These are phyloP conservation scores for Lactifluus volemus DNA, from an alignment of 768 basidiomycete species.

Conservation along the genomic window DNA sequence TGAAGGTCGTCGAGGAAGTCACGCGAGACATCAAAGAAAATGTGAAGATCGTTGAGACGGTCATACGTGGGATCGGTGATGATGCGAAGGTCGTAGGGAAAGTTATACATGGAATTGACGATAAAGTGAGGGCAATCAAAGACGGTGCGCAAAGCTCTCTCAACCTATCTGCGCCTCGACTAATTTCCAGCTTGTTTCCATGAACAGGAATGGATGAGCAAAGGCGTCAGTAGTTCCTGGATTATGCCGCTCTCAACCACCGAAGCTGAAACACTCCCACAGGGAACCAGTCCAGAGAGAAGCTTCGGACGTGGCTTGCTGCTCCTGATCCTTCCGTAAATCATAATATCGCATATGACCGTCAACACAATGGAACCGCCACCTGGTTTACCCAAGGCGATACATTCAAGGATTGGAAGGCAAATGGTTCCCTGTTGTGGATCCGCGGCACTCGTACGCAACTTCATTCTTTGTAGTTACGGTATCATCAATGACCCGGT, in stretches of 20 bases:
- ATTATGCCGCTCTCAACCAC: not conserved
- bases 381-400: not conserved
- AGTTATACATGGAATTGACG: not conserved
- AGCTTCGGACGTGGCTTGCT: not conserved
- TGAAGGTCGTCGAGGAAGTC: not conserved
- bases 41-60: not conserved
- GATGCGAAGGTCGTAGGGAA: not conserved
- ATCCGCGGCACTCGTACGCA: constrained; percentile 3
- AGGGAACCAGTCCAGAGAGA: not conserved
- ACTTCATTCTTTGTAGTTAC: not conserved
- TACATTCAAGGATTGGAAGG: not conserved
- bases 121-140: not conserved
- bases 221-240: not conserved
- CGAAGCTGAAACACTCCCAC: not conserved
- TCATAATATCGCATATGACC: not conserved
- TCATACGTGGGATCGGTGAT: not conserved
- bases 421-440: not conserved
- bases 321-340: constrained; percentile 3
- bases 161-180: not conserved
- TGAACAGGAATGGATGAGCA: not conserved
- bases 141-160: not conserved
- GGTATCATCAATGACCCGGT: not conserved
- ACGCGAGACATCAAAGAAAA: not conserved
- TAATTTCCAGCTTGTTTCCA: not conserved
- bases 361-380: not conserved